These are phyloP conservation scores for Pythium biforme DNA, from an alignment of 352 stramenopile genomes.

Conservation along the genomic window DNA sequence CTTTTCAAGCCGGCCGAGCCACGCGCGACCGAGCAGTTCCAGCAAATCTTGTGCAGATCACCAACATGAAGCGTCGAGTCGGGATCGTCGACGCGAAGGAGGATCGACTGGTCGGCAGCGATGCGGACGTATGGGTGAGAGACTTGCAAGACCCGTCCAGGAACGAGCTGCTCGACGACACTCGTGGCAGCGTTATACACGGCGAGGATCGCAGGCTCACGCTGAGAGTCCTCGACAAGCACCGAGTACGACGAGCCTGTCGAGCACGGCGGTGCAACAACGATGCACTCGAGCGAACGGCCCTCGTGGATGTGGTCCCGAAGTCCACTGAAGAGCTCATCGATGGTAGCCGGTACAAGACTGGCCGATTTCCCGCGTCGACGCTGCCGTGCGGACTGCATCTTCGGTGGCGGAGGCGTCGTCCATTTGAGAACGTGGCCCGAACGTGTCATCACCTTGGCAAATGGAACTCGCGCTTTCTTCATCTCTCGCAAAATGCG, in stretches of 20 bases:
- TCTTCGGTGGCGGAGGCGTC: neutral
- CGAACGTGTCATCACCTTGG: neutral
- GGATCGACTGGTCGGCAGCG: conserved; percentile 1
- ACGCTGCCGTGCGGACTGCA: neutral
- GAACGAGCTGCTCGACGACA: neutral
- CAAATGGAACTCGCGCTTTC: neutral
- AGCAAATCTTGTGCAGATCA: conserved; percentile 1
- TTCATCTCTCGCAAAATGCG: neutral
- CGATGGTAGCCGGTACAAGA: neutral
- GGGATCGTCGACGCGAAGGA: conserved; percentile 6
- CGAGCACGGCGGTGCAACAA: neutral
- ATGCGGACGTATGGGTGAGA: conserved; percentile 5
- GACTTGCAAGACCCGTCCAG: neutral
- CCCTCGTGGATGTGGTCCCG: conserved; percentile 1
- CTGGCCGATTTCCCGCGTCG: neutral
- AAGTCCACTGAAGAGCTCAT: conserved; percentile 5
- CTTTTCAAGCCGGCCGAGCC: neutral
- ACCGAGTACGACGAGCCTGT: neutral
- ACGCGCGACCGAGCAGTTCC: conserved; percentile 3
- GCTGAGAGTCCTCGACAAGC: conserved; percentile 11
- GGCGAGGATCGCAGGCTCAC: conserved; percentile 3
- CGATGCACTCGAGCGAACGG: conserved; percentile 5
- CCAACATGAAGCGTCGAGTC: neutral
- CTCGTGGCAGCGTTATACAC: neutral
- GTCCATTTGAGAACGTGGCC: neutral